Conservation (phyloP, 208 protist species). For the Porcisia hertigi region DNA sequence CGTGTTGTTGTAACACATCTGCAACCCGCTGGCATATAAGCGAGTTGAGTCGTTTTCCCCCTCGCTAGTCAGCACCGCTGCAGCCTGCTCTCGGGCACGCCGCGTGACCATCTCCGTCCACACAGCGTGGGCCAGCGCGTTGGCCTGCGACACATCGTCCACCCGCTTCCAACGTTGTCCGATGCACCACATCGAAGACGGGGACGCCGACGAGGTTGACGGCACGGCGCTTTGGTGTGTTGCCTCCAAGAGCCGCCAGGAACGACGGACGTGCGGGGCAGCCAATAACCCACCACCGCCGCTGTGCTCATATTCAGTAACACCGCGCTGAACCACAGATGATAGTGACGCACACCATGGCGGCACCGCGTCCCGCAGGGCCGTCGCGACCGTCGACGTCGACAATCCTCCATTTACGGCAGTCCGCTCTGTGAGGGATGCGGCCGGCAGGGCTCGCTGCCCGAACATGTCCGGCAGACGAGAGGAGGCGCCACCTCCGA, state of each 20-base stretch:
- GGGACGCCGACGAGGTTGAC: not conserved
- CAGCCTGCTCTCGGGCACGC: not conserved
- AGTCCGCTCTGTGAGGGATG: not conserved
- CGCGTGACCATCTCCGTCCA: not conserved
- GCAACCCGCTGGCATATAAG: conserved; percentile 2
- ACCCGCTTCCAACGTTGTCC: conserved; percentile 27
- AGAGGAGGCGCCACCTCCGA: not conserved
- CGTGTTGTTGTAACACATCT: conserved; percentile 6
- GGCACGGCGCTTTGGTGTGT: not conserved
- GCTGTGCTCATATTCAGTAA: not conserved
- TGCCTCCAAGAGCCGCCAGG: conserved; percentile 25
- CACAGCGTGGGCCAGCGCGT: conserved; percentile 12
- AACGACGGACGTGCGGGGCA: conserved; percentile 12
- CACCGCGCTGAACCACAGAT: not conserved
- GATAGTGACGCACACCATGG: conserved; percentile 7
- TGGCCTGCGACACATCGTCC: conserved; percentile 18
- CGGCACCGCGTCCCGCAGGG: conserved; percentile 19
- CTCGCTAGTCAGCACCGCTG: not conserved
- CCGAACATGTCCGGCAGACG: conserved; percentile 20
- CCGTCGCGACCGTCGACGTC: not conserved
- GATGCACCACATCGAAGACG: conserved; percentile 8
- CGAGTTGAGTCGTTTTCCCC: not conserved
- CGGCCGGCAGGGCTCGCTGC: not conserved
- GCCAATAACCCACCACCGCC: not conserved
- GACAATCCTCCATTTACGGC: not conserved